Percentiles rank a stretch among this genome's conserved stretches.
phyloP scores from a whole-genome alignment of 1,284 basidiomycete genomes.

The Cryptococcus deneoformans region DNA sequence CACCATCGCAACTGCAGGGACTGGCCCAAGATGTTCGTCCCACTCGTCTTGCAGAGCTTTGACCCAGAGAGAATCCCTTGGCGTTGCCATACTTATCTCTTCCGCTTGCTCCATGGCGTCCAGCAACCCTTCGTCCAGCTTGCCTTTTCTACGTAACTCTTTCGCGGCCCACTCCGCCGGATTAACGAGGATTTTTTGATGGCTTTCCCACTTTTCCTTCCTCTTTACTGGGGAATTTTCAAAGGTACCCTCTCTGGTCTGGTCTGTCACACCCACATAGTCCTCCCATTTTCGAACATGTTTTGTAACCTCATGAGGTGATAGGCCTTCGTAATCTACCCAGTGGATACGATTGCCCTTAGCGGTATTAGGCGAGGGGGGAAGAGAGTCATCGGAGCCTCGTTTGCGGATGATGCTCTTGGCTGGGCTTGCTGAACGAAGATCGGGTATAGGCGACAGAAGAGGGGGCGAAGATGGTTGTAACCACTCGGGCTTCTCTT shows the following conservation, averaged over 20 bases:
- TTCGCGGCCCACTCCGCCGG: not conserved
- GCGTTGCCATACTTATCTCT: constrained; percentile 1
- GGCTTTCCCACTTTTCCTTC: constrained; percentile 3
- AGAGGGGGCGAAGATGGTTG: too few relatives aligned
- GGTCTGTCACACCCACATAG: constrained; percentile 5
- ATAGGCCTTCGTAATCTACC: constrained; percentile 9
- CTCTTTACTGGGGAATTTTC: too few relatives aligned
- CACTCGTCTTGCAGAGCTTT: constrained; percentile 12
- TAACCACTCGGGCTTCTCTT: too few relatives aligned
- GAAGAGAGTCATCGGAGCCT: constrained; percentile 5
- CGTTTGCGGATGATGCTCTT: constrained; percentile 7
- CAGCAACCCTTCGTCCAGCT: not conserved
- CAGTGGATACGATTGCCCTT: constrained; percentile 4
- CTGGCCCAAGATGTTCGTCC: constrained; percentile 10
- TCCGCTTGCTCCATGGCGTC: constrained; percentile 12
- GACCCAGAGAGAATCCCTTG: not conserved
- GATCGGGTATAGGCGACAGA: constrained; percentile 9
- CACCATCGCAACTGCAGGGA: constrained; percentile 8
- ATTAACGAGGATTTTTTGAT: not conserved
- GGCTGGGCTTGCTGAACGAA: not conserved
- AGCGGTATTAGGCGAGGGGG: constrained; percentile 11
- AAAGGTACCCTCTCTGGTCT: not conserved
- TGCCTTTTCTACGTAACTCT: not conserved
- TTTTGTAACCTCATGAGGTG: constrained; percentile 6
- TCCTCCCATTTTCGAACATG: constrained; percentile 13